Evolutionary conservation across 1,139 yeast species (phyloP), one percentile per base, ranked within the genome.

Genomic region (Blastobotrys buckinghamii): DNA sequence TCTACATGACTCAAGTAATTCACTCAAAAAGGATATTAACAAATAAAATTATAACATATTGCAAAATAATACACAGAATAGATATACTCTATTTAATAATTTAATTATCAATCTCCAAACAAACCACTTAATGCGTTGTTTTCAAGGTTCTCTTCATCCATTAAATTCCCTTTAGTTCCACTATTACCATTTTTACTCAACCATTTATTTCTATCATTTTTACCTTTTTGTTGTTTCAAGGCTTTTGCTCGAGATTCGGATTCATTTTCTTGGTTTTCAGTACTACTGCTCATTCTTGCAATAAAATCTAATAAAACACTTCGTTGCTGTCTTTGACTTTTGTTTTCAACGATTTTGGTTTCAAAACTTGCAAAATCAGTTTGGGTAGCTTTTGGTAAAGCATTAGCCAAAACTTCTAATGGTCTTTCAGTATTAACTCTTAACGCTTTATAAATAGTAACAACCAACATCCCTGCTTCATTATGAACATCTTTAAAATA

Each of bases 381-480:
- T 2, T 36, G 40, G 36, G 67, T 64, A 42, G 76, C 67, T 33
- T 71, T 66, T 17, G 78, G 74, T 9, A 65, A 53, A 39, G 74
- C 55, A 40, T 65, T 67, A 30, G 59, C 59, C 45, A 71, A 60
- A 48, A 69, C 55, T 33, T 69, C 69, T 42, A 71, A 65, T 17
- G 75, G 75, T 48, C 70, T 69, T 40, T 68, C 65, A 22, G 4
- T 22, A 22, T 22, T 22, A 22, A 22, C 74, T 54, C 94, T 75
- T 58, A 87, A 72, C 3, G 84, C 78, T 59, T 89, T 78, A 64
- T 89, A 90, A 45, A 90, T 71, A 1, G 85, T 79, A 0, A 96
- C 85, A 52, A 90, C 75, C 1, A 95, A 87, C 53, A 86, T 82
- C 8, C 95, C 92, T 0, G 95, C 96, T 65, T 92, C 98, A 22